Conservation (phyloP, 2,329 filamentous ascomycete genomes). For the Coniochaeta ligniaria region DNA sequence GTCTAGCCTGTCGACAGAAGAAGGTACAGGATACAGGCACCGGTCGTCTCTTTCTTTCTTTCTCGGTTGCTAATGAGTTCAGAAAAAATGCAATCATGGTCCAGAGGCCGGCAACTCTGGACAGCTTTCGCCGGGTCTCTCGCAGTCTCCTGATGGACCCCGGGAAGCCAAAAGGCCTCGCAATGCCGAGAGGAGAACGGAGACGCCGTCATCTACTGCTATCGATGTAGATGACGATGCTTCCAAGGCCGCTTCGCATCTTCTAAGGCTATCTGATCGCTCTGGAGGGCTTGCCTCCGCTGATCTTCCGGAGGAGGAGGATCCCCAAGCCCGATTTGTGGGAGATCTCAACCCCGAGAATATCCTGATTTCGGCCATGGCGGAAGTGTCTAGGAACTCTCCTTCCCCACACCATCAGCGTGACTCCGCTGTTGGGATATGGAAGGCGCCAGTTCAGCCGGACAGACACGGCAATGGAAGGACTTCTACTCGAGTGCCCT, state of each 20-base stretch:
- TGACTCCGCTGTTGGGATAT: conserved; percentile 5
- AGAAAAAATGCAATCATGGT: conserved; percentile 19
- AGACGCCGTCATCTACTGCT: not conserved
- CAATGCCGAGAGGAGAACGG: not conserved
- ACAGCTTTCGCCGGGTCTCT: not conserved
- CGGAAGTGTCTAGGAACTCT: conserved; percentile 2
- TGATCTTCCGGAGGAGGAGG: conserved; percentile 14
- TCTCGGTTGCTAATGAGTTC: not conserved
- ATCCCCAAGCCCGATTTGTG: conserved; percentile 27
- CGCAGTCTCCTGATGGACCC: not conserved
- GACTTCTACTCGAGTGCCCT: not conserved
- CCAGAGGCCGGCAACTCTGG: conserved; percentile 7
- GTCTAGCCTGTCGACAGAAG: conserved; percentile 44
- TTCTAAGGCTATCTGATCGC: conserved; percentile 13
- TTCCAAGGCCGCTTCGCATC: conserved; percentile 11
- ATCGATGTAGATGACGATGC: conserved; percentile 6
- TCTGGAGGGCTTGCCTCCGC: conserved; percentile 6
- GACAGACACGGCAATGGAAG: not conserved
- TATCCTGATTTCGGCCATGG: conserved; percentile 20
- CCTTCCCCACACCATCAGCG: not conserved
- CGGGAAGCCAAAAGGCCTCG: not conserved
- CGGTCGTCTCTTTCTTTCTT: not conserved
- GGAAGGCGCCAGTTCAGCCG: conserved; percentile 4
- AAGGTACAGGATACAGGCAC: conserved; percentile 22
- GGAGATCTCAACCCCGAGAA: conserved; percentile 21